These are phyloP conservation scores for Salix koriyanagi DNA, from an alignment of 345 rosid genomes.

Conservation along the genomic window DNA sequence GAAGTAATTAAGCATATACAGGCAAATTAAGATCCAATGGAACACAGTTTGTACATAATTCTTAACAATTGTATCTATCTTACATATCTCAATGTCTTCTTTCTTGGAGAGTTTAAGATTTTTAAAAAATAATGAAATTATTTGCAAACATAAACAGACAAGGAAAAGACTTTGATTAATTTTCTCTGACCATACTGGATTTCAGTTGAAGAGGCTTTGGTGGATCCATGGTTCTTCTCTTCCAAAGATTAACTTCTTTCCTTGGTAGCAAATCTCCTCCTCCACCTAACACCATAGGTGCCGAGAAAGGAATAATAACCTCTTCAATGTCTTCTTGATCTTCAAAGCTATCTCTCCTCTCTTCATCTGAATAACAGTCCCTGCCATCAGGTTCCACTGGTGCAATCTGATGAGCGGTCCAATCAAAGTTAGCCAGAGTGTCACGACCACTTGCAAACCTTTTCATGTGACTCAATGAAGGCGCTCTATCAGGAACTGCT, in stretches of 20 bases:
- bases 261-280: slow-evolving; percentile 41
- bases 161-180: background rate
- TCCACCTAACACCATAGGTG: slow-evolving; percentile 46
- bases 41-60: background rate
- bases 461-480: slow-evolving; percentile 70
- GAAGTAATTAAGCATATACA: no score
- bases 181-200: background rate
- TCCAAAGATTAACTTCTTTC: slow-evolving; percentile 83
- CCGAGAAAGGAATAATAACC: slow-evolving; percentile 61
- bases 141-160: background rate
- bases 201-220: slow-evolving; percentile 66
- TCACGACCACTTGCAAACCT: slow-evolving; percentile 72
- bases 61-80: background rate
- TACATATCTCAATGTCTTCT: background rate
- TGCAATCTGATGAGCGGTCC: slow-evolving; percentile 60
- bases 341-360: slow-evolving; percentile 17
- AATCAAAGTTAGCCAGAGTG: slow-evolving; percentile 52
- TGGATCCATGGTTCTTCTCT: slow-evolving; percentile 76
- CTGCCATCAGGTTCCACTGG: slow-evolving; percentile 39
- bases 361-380: slow-evolving; percentile 53
- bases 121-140: background rate
- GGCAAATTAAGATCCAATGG: background rate
- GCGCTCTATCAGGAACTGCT: slow-evolving; percentile 34
- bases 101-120: background rate
- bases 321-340: slow-evolving; percentile 37